Evolutionary conservation across 169 alveolate genomes (phyloP).

Genomic region (Toxoplasma gondii): DNA sequence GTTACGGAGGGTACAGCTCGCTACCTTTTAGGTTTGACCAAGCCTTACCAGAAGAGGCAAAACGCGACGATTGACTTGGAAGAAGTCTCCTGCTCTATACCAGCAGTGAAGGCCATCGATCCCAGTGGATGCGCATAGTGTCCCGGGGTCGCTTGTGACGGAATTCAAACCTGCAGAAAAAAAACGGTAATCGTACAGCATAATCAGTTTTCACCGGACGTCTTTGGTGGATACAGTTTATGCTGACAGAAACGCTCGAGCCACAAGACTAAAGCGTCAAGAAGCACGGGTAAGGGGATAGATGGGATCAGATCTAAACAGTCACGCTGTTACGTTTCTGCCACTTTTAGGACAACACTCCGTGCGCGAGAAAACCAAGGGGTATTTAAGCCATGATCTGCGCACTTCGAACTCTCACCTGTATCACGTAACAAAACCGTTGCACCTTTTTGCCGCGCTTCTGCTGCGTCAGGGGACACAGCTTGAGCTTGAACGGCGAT

Average conservation of each 20-base stretch:
- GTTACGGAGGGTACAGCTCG: not conserved
- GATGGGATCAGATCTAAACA: too few species aligned
- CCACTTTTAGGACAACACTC: too few species aligned
- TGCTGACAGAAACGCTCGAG: too few species aligned
- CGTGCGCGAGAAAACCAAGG: too few species aligned
- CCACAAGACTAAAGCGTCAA: too few species aligned
- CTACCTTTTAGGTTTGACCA: not conserved
- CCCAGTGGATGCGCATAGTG: not conserved
- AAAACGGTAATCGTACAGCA: not conserved
- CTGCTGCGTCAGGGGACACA: not conserved
- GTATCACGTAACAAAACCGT: not conserved
- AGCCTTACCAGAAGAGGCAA: not conserved
- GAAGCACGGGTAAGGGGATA: too few species aligned
- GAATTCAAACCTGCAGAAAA: not conserved
- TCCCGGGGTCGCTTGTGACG: not conserved
- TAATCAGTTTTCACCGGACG: not conserved
- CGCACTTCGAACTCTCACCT: not conserved
- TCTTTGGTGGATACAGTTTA: too few species aligned
- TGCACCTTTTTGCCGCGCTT: not conserved
- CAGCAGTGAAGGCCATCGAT: not conserved
- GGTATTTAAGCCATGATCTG: too few species aligned
- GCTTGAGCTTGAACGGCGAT: not conserved
- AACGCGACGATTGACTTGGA: slow-evolving; percentile 17
- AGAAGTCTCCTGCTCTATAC: slow-evolving; percentile 18
- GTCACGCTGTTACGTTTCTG: too few species aligned